Conservation (phyloP, 2,329 filamentous ascomycete species). For the Xylariales sp. region DNA sequence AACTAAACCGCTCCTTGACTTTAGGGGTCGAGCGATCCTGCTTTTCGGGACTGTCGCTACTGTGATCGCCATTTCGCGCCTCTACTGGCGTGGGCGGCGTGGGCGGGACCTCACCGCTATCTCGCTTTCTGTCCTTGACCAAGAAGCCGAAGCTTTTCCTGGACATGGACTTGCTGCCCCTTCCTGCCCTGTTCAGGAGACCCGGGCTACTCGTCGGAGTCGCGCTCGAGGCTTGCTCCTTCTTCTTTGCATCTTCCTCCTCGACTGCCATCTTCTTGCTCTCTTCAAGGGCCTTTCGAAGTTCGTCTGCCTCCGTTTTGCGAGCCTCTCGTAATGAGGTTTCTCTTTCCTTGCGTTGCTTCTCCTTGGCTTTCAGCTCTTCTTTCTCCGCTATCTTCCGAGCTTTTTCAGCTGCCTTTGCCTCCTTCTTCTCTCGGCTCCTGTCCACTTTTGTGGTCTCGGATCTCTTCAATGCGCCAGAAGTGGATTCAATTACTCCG, state of each 20-base stretch:
- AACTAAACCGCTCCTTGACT: constrained; percentile 61
- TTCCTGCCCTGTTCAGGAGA: constrained; percentile 62
- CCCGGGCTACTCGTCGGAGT: constrained; percentile 23
- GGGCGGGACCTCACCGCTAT: constrained; percentile 28
- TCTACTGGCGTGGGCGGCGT: constrained; percentile 12
- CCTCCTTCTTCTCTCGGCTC: constrained; percentile 66
- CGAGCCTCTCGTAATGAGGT: constrained; percentile 31
- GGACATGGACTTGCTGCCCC: constrained; percentile 73
- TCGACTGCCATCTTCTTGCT: constrained; percentile 48
- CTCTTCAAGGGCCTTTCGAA: constrained; percentile 54
- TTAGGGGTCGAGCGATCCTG: constrained; percentile 14
- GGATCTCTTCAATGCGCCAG: constrained; percentile 14
- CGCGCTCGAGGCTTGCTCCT: constrained; percentile 42
- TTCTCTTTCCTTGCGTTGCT: constrained; percentile 33
- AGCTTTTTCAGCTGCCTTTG: constrained; percentile 48
- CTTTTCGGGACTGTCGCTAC: constrained; percentile 5
- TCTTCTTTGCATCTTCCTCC: constrained; percentile 51
- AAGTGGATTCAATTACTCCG: constrained; percentile 14
- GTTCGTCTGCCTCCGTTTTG: constrained; percentile 47
- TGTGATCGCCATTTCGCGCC: constrained; percentile 25
- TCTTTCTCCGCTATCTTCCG: constrained; percentile 42
- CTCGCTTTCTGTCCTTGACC: constrained; percentile 45
- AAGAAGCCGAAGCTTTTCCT: constrained; percentile 69
- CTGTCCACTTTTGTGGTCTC: constrained; percentile 56
- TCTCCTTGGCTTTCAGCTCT: constrained; percentile 39